Evolutionary conservation across 139 green algal genomes (phyloP).

Genomic region (Diplosphaera chodatii): DNA sequence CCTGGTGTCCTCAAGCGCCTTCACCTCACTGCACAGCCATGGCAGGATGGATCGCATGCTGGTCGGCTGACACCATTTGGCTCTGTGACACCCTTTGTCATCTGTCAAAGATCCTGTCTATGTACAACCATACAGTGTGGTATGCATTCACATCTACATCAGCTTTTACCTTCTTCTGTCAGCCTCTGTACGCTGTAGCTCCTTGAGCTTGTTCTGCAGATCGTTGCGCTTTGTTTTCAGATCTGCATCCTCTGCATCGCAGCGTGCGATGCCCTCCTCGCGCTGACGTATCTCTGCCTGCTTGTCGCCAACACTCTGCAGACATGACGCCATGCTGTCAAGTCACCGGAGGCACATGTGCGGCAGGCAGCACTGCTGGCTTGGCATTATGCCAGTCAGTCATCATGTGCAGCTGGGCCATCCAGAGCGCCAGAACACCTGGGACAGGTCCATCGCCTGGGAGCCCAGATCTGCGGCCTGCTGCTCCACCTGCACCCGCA

Average conservation of each 20-base stretch:
- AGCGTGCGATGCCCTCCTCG: constrained; percentile 15
- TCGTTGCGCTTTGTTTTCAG: constrained; percentile 12
- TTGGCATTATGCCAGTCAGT: too few relatives aligned
- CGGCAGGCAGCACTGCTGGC: too few relatives aligned
- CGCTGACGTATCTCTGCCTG: constrained; percentile 17
- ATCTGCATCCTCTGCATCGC: constrained; percentile 9
- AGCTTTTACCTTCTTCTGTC: constrained; percentile 32
- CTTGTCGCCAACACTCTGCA: constrained; percentile 15
- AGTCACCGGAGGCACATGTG: too few relatives aligned
- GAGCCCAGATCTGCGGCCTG: not conserved
- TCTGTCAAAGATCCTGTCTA: too few relatives aligned
- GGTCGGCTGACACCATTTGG: too few relatives aligned
- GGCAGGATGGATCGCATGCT: too few relatives aligned
- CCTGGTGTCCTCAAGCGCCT: constrained; percentile 12
- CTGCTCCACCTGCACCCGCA: constrained; percentile 15
- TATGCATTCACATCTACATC: too few relatives aligned
- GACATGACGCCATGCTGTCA: too few relatives aligned
- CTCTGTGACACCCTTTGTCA: too few relatives aligned
- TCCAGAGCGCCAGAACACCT: constrained; percentile 1
- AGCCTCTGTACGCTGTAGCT: constrained; percentile 36
- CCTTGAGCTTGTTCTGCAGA: constrained; percentile 43
- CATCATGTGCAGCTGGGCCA: too few relatives aligned
- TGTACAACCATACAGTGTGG: too few relatives aligned
- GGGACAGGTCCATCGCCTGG: constrained; percentile 30
- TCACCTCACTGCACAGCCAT: constrained; percentile 1